These are phyloP conservation scores for Sedum album DNA, from an alignment of 164 flowering plant species.

Conservation along the genomic window DNA sequence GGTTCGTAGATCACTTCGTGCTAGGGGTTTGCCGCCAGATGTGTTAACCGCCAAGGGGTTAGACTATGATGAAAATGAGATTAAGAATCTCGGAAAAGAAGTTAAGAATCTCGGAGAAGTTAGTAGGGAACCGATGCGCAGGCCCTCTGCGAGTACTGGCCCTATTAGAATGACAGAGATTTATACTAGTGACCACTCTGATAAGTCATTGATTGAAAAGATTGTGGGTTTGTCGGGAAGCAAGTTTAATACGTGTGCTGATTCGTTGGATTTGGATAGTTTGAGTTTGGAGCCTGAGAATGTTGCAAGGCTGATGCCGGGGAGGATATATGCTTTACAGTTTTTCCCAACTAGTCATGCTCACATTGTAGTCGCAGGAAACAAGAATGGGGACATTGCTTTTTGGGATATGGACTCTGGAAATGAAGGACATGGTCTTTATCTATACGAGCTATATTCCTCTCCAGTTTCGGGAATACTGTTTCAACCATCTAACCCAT, in stretches of 20 bases:
- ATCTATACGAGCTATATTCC: slow-evolving; percentile 49
- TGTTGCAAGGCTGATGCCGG: slow-evolving; percentile 53
- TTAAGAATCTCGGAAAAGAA: background rate
- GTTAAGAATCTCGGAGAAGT: background rate
- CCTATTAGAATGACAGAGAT: slow-evolving; percentile 43
- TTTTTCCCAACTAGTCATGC: slow-evolving; percentile 44
- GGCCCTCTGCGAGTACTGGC: slow-evolving; percentile 12
- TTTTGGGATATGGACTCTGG: slow-evolving; percentile 61
- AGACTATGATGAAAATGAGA: slow-evolving; percentile 13
- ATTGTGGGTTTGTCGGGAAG: slow-evolving; percentile 23
- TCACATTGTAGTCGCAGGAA: slow-evolving; percentile 57
- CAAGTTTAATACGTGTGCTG: slow-evolving; percentile 7
- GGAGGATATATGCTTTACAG: slow-evolving; percentile 34
- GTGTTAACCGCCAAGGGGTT: slow-evolving; percentile 20
- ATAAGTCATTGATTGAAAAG: slow-evolving; percentile 25
- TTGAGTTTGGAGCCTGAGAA: slow-evolving; percentile 47
- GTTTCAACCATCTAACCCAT: slow-evolving; percentile 35
- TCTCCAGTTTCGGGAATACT: slow-evolving; percentile 65
- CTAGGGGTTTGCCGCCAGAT: slow-evolving; percentile 56
- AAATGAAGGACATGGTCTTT: slow-evolving; percentile 39
- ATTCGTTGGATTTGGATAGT: slow-evolving; percentile 26
- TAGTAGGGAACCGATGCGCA: background rate
- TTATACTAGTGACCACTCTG: slow-evolving; percentile 18
- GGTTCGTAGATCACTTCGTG: slow-evolving; percentile 60
- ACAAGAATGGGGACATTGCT: slow-evolving; percentile 55